Evolutionary conservation across 768 basidiomycete genomes (phyloP).

Genomic region (Stropharia rugosoannulata): DNA sequence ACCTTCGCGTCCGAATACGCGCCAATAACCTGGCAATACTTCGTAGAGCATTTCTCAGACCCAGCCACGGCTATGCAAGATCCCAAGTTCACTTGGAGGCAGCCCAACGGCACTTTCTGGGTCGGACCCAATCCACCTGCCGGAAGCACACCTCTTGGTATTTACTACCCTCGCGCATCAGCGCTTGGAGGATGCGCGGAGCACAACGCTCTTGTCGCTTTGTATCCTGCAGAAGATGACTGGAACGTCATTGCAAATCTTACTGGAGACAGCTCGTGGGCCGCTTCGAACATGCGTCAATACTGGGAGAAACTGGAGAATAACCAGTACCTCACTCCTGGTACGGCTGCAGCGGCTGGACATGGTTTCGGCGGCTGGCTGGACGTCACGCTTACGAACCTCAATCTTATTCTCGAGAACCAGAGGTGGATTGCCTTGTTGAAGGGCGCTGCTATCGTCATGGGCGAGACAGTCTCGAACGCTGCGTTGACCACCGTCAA

Average conservation of each 20-base stretch:
- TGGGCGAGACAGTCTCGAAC: background rate
- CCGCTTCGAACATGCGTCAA: constrained; percentile 7
- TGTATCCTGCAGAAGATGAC: constrained; percentile 6
- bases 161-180: constrained; percentile 6
- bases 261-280: constrained; percentile 6
- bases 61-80: constrained; percentile 1
- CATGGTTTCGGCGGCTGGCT: constrained; percentile 8
- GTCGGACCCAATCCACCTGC: constrained; percentile 7
- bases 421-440: constrained; percentile 1
- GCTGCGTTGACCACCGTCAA: too few species aligned
- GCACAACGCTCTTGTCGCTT: constrained; percentile 7
- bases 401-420: constrained; percentile 5
- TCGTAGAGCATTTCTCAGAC: constrained; percentile 7
- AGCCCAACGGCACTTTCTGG: constrained; percentile 3
- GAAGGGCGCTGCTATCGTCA: constrained; percentile 6
- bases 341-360: background rate
- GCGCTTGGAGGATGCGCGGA: constrained; percentile 7
- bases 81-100: constrained; percentile 7
- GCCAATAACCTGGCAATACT: constrained; percentile 5
- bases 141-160: constrained; percentile 2
- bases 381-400: background rate
- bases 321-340: constrained; percentile 6
- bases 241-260: constrained; percentile 6
- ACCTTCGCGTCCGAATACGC: constrained; percentile 6
- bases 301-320: constrained; percentile 8